phyloP scores from a whole-genome alignment of 345 rosid genomes.

The Eucalyptus rudis region DNA sequence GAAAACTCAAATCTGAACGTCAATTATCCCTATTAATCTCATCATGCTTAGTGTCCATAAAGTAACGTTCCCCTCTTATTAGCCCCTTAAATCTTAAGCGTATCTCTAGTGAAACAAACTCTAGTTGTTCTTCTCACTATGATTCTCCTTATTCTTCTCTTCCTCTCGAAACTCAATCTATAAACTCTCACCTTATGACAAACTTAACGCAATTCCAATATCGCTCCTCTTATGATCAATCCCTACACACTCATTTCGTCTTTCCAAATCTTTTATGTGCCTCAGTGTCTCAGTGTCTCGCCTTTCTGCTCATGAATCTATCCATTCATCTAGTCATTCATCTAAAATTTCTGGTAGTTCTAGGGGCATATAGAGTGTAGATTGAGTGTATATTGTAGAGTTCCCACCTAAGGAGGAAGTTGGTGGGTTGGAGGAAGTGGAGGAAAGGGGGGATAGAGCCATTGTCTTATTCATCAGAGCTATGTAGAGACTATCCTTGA shows the following conservation, averaged over 20 bases:
- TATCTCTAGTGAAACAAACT: background rate
- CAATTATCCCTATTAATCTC: background rate
- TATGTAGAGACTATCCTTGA: background rate
- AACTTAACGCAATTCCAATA: background rate
- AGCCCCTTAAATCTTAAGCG: background rate
- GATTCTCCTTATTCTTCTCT: background rate
- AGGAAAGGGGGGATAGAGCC: background rate
- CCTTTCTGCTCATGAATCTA: background rate
- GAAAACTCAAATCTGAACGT: no score
- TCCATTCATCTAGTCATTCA: background rate
- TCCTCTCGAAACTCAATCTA: background rate
- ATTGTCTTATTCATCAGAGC: background rate
- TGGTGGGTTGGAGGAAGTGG: background rate
- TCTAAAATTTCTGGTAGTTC: background rate
- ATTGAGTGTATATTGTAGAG: background rate
- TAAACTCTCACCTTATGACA: background rate
- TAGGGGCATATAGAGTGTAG: background rate
- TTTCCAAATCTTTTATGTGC: background rate
- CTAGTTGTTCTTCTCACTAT: background rate
- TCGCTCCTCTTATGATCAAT: background rate
- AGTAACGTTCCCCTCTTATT: background rate
- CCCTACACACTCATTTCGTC: background rate
- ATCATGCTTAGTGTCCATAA: background rate
- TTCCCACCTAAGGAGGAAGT: background rate
- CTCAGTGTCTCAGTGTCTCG: fast-evolving